Conservation (phyloP, 352 stramenopile species). For the Pythium plurisporium region DNA sequence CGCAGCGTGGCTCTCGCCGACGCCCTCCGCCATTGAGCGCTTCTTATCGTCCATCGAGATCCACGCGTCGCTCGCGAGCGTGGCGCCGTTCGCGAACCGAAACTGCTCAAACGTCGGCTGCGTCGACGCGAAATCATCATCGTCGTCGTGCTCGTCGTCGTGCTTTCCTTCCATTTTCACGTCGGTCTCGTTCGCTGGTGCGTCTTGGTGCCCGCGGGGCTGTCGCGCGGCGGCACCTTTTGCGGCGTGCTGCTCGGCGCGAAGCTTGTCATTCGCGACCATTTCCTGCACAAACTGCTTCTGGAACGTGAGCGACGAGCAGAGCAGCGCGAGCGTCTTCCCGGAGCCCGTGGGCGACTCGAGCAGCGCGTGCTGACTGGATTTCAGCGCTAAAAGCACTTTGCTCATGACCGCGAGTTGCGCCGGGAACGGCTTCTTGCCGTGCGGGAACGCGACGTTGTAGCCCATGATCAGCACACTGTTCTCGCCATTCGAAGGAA, state of each 20-base stretch:
- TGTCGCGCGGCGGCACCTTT: background rate
- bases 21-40: background rate
- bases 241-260: slow-evolving; percentile 2
- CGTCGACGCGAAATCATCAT: slow-evolving; percentile 40
- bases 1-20: no score
- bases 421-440: slow-evolving; percentile 80
- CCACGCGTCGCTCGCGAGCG: slow-evolving; percentile 25
- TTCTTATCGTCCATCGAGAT: slow-evolving; percentile 51
- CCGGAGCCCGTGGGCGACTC: slow-evolving; percentile 82
- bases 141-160: slow-evolving; percentile 5
- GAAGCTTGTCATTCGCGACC: slow-evolving; percentile 20
- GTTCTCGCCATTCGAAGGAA: slow-evolving; percentile 9
- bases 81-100: slow-evolving; percentile 22
- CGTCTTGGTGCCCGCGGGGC: background rate
- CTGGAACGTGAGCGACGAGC: slow-evolving; percentile 80
- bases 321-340: slow-evolving; percentile 84
- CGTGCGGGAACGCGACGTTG: slow-evolving; percentile 67
- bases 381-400: slow-evolving; percentile 76
- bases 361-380: slow-evolving; percentile 71
- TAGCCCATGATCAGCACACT: slow-evolving; percentile 81
- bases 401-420: slow-evolving; percentile 88
- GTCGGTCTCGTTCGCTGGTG: background rate
- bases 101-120: slow-evolving; percentile 43
- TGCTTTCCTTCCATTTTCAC: slow-evolving; percentile 5
- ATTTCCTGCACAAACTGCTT: slow-evolving; percentile 45